Evolutionary conservation across 2,329 filamentous ascomycete genomes (phyloP).

Genomic region (Cytospora schulzeri): DNA sequence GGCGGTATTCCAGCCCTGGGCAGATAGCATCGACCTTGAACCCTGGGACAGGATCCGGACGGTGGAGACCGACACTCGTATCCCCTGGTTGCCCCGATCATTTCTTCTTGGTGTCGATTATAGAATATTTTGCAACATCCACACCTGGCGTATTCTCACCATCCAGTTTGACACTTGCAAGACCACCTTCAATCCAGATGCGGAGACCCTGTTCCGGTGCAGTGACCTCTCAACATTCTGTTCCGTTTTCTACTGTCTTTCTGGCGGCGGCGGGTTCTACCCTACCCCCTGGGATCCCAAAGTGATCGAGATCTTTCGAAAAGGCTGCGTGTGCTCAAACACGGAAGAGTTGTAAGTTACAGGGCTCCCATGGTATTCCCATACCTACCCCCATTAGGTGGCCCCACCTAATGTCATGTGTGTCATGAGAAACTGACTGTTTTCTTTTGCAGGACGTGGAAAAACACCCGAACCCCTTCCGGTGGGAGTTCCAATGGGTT

Average conservation of each 20-base stretch:
- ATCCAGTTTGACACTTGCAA: neutral
- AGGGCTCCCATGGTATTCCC: neutral
- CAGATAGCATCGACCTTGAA: neutral
- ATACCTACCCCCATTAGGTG: too few relatives aligned
- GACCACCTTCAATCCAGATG: neutral
- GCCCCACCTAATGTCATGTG: too few relatives aligned
- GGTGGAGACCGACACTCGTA: neutral
- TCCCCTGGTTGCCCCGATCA: neutral
- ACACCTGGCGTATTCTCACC: neutral
- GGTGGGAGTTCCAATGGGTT: too few relatives aligned
- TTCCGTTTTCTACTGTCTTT: neutral
- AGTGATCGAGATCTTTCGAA: neutral
- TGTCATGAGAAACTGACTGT: neutral
- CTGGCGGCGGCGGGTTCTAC: too few relatives aligned
- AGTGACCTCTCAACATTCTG: neutral
- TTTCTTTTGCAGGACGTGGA: neutral
- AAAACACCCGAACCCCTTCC: neutral
- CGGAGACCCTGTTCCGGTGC: neutral
- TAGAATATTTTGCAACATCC: neutral
- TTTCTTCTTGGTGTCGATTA: neutral
- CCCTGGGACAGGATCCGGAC: neutral
- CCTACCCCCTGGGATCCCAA: neutral
- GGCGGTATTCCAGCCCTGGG: too few relatives aligned
- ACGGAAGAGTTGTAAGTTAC: neutral
- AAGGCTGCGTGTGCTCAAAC: neutral